Base-by-base conservation (phyloP, 257 asterid species). In the Fraxinus excelsior region DNA sequence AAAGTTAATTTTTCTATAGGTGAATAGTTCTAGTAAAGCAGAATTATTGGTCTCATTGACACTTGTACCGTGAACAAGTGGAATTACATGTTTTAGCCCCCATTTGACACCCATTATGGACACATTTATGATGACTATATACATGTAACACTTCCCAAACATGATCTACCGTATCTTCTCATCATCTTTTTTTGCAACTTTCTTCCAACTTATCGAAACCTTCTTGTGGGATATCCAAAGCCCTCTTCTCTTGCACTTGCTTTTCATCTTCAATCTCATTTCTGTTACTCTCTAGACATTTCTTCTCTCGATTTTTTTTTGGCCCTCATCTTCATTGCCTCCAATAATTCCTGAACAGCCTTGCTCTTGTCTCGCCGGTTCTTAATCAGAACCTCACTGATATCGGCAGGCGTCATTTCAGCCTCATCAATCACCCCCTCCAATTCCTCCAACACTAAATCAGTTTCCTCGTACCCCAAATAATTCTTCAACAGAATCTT, bases 401-500 rank as follows among this genome's bases (percentile, higher is more conserved):
- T 78, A 75, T 86, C 90, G 0, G 90, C 90, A 0, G 90, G 90
- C 16, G 90, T 86, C 88, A 86, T 86, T 42, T 80, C 82, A 2
- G 90, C 90, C n/a, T 73, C 68, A 0, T 73, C 85, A 58, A 82
- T 82, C 4, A 79, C 80, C 29, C 73, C 19, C n/a, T 77, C 81
- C 19, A 84, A 65, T n/a, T 77, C 78, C 13, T 62, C 81, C 10
- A 81, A 74, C 32, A 82, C 83, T 73, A 84, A 76, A 68, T 82
- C 85, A 7, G 78, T 78, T 1, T 80, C 80, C 2, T 65, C 78
- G 64, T 71, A 82, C 3, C 82, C 88, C 78, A 86, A 71, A 40
- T 84, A 86, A 72, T 86, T 86, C 82, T 86, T 86, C 31, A 86
- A 68, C 5, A 84, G 83, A 66, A 86, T 84, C 80, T 74, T 84